phyloP scores from a whole-genome alignment of 2,329 filamentous ascomycete genomes.

The Apiospora arundinis region DNA sequence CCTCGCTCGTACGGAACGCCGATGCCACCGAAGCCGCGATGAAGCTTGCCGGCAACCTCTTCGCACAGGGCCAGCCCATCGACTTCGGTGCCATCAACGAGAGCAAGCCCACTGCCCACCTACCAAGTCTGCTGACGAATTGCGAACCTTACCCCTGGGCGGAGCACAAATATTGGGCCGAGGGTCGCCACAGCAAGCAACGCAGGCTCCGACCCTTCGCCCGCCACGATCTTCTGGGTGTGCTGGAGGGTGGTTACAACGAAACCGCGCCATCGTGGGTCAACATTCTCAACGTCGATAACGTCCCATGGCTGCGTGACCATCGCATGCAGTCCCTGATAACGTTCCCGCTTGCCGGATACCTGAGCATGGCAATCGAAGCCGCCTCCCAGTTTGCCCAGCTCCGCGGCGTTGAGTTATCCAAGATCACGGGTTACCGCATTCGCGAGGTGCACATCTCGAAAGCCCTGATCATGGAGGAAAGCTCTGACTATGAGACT shows the following conservation, averaged over 20 bases:
- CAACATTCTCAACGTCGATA: conserved; percentile 19
- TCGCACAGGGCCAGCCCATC: conserved; percentile 35
- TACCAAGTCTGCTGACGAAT: not conserved
- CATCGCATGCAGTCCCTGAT: conserved; percentile 18
- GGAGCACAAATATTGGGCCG: conserved; percentile 22
- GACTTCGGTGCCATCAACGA: conserved; percentile 31
- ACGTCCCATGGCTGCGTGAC: conserved; percentile 25
- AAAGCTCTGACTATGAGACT: conserved; percentile 44
- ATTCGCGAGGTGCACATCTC: conserved; percentile 44
- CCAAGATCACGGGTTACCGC: conserved; percentile 40
- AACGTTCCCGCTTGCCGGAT: conserved; percentile 21
- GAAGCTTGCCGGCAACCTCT: conserved; percentile 38
- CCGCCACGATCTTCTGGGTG: conserved; percentile 23
- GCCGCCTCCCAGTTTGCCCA: conserved; percentile 32
- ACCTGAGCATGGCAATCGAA: conserved; percentile 26
- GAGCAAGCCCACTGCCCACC: not conserved
- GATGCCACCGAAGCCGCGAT: conserved; percentile 32
- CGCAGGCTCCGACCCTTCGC: conserved; percentile 21
- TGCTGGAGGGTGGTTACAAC: not conserved
- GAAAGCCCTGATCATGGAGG: conserved; percentile 42
- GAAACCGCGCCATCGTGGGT: conserved; percentile 20
- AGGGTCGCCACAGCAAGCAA: conserved; percentile 19
- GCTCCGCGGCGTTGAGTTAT: conserved; percentile 31
- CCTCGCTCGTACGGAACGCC: conserved; percentile 32
- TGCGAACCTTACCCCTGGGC: conserved; percentile 17